These are phyloP conservation scores for Gillenia trifoliata DNA, from an alignment of 306 rosid genomes.

Conservation along the genomic window DNA sequence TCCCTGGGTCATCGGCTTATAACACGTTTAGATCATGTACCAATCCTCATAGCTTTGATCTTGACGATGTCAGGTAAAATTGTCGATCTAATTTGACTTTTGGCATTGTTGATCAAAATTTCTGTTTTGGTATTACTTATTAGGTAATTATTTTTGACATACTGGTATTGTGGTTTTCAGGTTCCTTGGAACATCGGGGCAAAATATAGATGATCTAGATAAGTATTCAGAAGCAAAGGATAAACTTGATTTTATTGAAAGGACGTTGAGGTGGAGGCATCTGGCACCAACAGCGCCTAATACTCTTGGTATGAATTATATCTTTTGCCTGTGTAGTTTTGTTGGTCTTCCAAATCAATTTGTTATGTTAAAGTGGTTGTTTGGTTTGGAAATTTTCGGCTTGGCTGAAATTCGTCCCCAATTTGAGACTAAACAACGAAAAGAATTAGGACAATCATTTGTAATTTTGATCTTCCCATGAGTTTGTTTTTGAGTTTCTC, in stretches of 20 bases:
- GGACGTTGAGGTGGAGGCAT: conserved; percentile 94
- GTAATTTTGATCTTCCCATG: not conserved
- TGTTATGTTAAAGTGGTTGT: conserved; percentile 2
- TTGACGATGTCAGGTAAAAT: conserved; percentile 68
- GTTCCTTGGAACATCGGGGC: conserved; percentile 93
- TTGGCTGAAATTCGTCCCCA: conserved; percentile 4
- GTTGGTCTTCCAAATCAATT: not conserved
- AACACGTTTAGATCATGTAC: conserved; percentile 91
- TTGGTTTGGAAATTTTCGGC: conserved; percentile 8
- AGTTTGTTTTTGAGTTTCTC: not conserved
- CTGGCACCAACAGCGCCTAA: conserved; percentile 98
- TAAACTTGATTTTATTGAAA: conserved; percentile 86
- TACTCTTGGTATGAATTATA: conserved; percentile 65
- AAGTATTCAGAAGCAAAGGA: conserved; percentile 77
- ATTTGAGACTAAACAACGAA: conserved; percentile 5
- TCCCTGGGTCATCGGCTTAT: conserved; percentile 83
- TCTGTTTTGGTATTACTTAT: conserved; percentile 12
- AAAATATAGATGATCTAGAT: conserved; percentile 85
- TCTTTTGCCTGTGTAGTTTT: conserved; percentile 4
- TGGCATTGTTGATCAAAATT: conserved; percentile 13
- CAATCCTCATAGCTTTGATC: conserved; percentile 88
- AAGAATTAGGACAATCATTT: not conserved
- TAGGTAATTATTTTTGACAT: conserved; percentile 9
- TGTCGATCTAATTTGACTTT: conserved; percentile 1
- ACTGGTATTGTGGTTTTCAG: conserved; percentile 40